Evolutionary conservation across 2,329 filamentous ascomycete genomes (phyloP).

Genomic region (Monilinia polystroma): DNA sequence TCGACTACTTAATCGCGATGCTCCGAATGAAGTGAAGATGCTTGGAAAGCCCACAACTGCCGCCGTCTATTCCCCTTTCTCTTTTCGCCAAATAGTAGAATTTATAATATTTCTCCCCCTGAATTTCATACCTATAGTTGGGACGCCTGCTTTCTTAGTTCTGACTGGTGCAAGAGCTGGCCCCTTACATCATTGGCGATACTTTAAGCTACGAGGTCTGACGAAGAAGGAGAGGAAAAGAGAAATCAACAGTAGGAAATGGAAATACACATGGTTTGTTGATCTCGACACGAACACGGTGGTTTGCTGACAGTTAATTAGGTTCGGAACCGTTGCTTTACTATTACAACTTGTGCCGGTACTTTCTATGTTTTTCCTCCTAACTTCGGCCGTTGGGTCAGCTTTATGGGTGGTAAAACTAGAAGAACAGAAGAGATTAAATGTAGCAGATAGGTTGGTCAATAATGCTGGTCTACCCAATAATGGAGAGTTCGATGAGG

Average conservation of each 20-base stretch:
- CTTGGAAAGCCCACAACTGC: slow-evolving; percentile 77
- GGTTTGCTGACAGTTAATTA: slow-evolving; percentile 35
- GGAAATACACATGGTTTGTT: slow-evolving; percentile 78
- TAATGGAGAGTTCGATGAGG: slow-evolving; percentile 28
- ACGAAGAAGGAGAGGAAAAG: slow-evolving; percentile 70
- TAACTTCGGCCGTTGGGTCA: slow-evolving; percentile 82
- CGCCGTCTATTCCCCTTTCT: slow-evolving; percentile 85
- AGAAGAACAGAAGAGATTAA: slow-evolving; percentile 52
- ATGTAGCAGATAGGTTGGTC: slow-evolving; percentile 27
- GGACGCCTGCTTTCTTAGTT: slow-evolving; percentile 81
- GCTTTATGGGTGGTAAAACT: slow-evolving; percentile 83
- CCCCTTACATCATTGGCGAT: slow-evolving; percentile 86
- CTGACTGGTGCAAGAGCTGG: slow-evolving; percentile 85
- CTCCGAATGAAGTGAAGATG: slow-evolving; percentile 70
- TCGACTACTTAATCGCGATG: slow-evolving; percentile 64
- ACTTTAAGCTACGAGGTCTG: slow-evolving; percentile 77
- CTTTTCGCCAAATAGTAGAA: slow-evolving; percentile 84
- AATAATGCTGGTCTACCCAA: slow-evolving; percentile 16
- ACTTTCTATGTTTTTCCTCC: slow-evolving; percentile 88
- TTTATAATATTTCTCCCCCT: slow-evolving; percentile 76
- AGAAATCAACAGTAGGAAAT: slow-evolving; percentile 65
- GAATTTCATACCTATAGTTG: slow-evolving; percentile 82
- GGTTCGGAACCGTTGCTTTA: slow-evolving; percentile 82
- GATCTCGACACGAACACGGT: not conserved
- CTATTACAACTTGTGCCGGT: slow-evolving; percentile 83